Conservation (phyloP, 257 asterid genomes). For the Nyctanthes arbortristis region DNA sequence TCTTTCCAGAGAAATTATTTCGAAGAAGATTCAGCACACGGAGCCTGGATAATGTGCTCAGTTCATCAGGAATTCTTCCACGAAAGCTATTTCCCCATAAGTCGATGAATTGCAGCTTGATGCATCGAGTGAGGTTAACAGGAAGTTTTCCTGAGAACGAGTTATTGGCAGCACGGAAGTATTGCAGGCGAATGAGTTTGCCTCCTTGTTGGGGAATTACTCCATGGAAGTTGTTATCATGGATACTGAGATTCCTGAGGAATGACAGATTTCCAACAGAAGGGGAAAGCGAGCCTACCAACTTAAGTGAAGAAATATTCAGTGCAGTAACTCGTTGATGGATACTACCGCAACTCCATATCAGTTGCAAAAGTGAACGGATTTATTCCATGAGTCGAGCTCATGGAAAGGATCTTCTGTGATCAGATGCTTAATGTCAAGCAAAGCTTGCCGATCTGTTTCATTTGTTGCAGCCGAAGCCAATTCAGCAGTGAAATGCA, state of each 20-base stretch:
- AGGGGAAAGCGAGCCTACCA: slow-evolving; percentile 20
- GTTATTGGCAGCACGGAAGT: slow-evolving; percentile 15
- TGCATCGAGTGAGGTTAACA: slow-evolving; percentile 15
- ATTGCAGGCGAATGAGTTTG: slow-evolving; percentile 13
- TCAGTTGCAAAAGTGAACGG: slow-evolving; percentile 34
- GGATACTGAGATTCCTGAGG: slow-evolving; percentile 12
- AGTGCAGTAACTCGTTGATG: slow-evolving; percentile 20
- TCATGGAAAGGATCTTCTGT: slow-evolving; percentile 18
- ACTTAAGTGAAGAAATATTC: background rate
- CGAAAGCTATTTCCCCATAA: slow-evolving; percentile 13
- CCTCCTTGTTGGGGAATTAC: slow-evolving; percentile 25
- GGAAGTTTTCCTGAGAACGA: slow-evolving; percentile 26
- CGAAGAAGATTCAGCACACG: background rate
- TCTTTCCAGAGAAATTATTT: slow-evolving; percentile 24
- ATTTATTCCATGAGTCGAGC: slow-evolving; percentile 26
- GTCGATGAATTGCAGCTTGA: slow-evolving; percentile 1
- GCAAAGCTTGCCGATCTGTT: background rate
- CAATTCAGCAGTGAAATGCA: background rate
- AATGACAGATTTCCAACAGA: slow-evolving; percentile 27
- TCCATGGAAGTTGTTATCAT: slow-evolving; percentile 21
- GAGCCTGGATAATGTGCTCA: background rate
- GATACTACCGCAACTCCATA: slow-evolving; percentile 19
- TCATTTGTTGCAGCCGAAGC: background rate
- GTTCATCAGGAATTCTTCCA: slow-evolving; percentile 19
- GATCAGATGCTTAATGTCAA: background rate